Conservation (phyloP, 1,284 basidiomycete species). For the Schizophyllum commune region DNA sequence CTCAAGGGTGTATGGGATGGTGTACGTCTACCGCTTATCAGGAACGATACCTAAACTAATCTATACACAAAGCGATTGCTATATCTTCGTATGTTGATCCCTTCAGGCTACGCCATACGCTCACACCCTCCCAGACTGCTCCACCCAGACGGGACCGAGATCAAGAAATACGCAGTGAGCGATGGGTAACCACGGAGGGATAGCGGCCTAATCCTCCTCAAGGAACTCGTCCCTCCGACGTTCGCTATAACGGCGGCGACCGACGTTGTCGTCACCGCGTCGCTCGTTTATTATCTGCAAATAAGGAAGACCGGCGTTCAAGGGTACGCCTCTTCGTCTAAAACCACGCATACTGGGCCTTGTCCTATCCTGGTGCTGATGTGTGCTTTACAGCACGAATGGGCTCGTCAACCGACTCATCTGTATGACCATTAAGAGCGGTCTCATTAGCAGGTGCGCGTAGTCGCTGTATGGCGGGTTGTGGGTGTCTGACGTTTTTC, state of each 20-base stretch:
- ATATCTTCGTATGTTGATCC: background rate
- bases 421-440: constrained; percentile 3
- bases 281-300: constrained; percentile 3
- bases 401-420: constrained; percentile 4
- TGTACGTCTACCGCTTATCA: background rate
- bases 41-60: background rate
- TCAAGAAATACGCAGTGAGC: background rate
- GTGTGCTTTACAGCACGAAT: background rate
- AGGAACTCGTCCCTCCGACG: background rate
- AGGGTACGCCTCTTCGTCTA: background rate
- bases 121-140: background rate
- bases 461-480: background rate
- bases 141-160: background rate
- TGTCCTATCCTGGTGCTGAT: background rate
- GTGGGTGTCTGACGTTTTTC: background rate
- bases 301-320: constrained; percentile 1
- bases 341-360: background rate
- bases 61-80: background rate
- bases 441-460: background rate
- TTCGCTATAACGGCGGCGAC: constrained; percentile 2
- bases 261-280: constrained; percentile 1
- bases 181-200: background rate
- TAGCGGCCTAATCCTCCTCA: background rate
- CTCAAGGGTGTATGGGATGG: background rate
- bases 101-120: background rate